phyloP scores from a whole-genome alignment of 202 grass and related monocot genomes.

The Eragrostis tef region DNA sequence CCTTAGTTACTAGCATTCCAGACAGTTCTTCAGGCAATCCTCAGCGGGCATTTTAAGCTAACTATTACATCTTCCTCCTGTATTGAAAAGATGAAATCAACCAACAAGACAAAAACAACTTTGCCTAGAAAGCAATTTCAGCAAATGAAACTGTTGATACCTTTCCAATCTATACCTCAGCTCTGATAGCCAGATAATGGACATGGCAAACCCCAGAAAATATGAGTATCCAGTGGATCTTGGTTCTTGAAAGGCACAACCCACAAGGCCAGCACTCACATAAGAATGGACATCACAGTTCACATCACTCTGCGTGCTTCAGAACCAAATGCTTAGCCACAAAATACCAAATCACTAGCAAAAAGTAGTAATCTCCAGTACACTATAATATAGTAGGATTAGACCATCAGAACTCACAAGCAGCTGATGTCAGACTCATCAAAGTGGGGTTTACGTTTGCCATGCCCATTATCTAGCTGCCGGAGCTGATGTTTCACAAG shows the following conservation, averaged over 20 bases:
- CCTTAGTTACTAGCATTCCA: background rate
- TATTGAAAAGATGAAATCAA: background rate
- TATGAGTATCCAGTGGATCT: background rate
- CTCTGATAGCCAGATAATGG: background rate
- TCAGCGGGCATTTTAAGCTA: background rate
- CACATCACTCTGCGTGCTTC: background rate
- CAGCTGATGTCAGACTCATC: background rate
- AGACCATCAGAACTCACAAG: background rate
- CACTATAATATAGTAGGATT: background rate
- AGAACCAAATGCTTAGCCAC: background rate
- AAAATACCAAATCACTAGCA: background rate
- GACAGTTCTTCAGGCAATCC: constrained; percentile 4
- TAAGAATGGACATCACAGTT: background rate
- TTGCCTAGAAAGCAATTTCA: background rate
- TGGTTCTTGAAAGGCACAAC: constrained; percentile 6
- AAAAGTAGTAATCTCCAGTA: background rate
- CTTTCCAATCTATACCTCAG: background rate
- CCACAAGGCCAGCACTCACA: background rate
- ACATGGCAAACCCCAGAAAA: background rate
- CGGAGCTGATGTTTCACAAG: background rate
- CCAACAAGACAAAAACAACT: background rate
- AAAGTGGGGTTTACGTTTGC: too few relatives aligned
- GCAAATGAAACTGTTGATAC: background rate
- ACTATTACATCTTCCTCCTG: constrained; percentile 9
- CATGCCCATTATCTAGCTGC: too few relatives aligned